Evolutionary conservation across 805 yeast species (phyloP), one percentile per base, ranked within the genome.

Genomic region (Barnettozyma pratensis): DNA sequence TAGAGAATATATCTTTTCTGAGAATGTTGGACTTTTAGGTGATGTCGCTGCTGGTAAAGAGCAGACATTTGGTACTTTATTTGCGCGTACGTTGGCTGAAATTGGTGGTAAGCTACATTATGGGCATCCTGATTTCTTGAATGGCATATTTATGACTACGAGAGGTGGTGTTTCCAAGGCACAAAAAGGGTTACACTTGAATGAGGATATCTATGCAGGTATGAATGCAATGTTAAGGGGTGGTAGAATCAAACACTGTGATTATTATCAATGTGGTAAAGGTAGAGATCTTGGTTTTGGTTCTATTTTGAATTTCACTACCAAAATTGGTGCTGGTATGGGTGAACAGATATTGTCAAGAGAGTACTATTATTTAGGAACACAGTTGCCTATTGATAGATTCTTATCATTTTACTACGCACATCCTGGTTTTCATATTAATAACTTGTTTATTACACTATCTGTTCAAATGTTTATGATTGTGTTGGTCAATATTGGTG

Each of bases 271-370:
- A 66, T 92, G 98, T 68, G 98, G 98, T 32, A 92, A 92, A 65
- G 98, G 98, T 0, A 76, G 98, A 65, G 98, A 92, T 70, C 70
- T 92, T 47, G 98, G 98, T 3, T 92, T 92, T 68, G 85, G 90
- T 1, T 87, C 97, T 0, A 90, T 92, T 55, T 72, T 92, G 56
- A 92, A 91, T 62, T 92, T 92, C 71, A 92, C 97, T 0, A 85
- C 96, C 3, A 92, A 92, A 69, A 91, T 92, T 63, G 98, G 98
- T 3, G 94, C 96, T 39, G 98, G 98, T 44, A 92, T 92, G 98
- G 98, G 98, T 7, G 98, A 92, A 64, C 98, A 92, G 65, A 77
- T 91, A 65, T 69, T 92, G 34, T 88, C 96, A 6, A 76, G 98
- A 60, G 98, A 92, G 61, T 89, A 91, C 67, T 92, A 84, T 64